Base-by-base conservation (phyloP, 257 asterid species). In the Gardenia jasminoides region DNA sequence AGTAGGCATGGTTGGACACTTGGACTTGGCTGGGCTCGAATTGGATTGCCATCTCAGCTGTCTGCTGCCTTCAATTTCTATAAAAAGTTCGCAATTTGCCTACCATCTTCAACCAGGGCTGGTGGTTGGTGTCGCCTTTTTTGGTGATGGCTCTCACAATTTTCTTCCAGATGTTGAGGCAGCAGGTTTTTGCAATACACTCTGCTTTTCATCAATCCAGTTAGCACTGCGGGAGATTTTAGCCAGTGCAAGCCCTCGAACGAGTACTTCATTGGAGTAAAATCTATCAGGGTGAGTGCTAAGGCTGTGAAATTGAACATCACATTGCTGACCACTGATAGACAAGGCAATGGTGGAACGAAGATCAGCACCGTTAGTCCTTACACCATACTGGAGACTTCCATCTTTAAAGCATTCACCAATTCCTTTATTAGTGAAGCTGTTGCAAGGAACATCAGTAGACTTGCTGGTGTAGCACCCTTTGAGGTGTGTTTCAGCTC, bases 401-500 rank as follows among this genome's bases (percentile, higher is more conserved):
- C 94, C 39, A 89, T 92, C 75, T 75, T 6, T 86, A 0, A 88
- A 85, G 75, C 83, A 10, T 16, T 80, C 41, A 17, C 79, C 26
- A 36, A 56, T 19, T 36, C 56, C 1, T 90, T 82, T 76, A 61
- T 83, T 10, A 48, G 74, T 2, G 92, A 74, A 36, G 82, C 91
- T 17, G 82, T 93, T 0, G 77, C 82, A 17, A 54, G 84, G 82
- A 87, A 86, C 81, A 86, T 80, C 62, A 65, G 70, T 39, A 66
- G 79, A 67, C 79, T 80, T 19, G 68, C 67, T 80, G 67, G 81
- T 0, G 87, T 90, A 0, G 90, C 88, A n/a, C 94, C 92, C 3
- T 90, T 92, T 80, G 84, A 84, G n/a, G 88, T 88, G 28, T 92
- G 97, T 78, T 92, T 86, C 72, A 84, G 85, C 81, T 71, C 84